Base-by-base conservation (phyloP, 2,329 filamentous ascomycete genomes). In the Colletotrichum filicis region DNA sequence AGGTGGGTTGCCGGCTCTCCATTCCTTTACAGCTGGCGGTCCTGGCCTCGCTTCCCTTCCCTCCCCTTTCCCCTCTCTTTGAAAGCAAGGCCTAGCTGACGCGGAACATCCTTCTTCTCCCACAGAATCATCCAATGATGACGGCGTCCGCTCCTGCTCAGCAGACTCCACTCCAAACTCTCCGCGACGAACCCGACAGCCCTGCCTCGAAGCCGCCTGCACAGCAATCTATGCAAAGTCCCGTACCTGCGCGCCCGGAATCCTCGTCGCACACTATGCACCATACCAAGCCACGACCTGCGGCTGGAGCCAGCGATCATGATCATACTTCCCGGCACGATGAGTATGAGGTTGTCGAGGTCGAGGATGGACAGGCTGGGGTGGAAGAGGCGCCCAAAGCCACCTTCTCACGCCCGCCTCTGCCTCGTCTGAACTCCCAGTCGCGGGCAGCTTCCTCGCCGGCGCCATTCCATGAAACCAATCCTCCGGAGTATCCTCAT, bases 361-460 rank as follows among this genome's bases (percentile, higher is more conserved):
- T 67, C 46, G 66, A 75, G 8, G 69, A 75, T 14, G 52, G 52
- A 1, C 68, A 55, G 30, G 52, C 57, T 22, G 61, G 69, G 24
- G 42, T 37, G 12, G 68, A 72, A 24, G 68, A 74, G 62, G 71
- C 46, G 8, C 71, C 59, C 26, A 73, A 59, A 63, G 42, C 46
- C 55, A 52, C 58, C 37, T 63, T 62, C 61, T 55, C 52, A 3
- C 42, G 66, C 42, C 73, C 58, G 26, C 64, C 68, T 53, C 49
- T 75, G 16, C 74, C 74, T 56, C 73, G 74, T 66, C 66, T 75
- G 55, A 75, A 70, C 30, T 75, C 74, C 11, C 71, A 72, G 60
- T 75, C 74, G 11, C 63, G 74, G 53, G 62, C 74, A 24, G 56
- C 73, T 57, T 35, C 72, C 26, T 74, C 66, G 32, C 55, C 58